phyloP scores from a whole-genome alignment of 331 rosid species.

The Quercus phellos region DNA sequence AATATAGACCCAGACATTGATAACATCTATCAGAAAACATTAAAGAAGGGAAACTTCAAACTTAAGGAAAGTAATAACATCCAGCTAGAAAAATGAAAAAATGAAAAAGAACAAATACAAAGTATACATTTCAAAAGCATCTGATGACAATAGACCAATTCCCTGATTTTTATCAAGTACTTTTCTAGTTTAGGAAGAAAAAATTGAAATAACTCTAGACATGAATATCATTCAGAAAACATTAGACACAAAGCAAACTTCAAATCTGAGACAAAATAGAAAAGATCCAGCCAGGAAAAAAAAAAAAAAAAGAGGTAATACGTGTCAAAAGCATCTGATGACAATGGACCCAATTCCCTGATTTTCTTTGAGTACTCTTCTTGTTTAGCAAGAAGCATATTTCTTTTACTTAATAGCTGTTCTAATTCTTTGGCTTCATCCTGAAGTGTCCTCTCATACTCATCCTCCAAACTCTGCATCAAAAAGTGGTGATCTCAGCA shows the following conservation, averaged over 20 bases:
- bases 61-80: constrained; percentile 1
- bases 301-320: constrained; percentile 27
- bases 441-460: constrained; percentile 75
- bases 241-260: not conserved
- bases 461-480: constrained; percentile 74
- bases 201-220: constrained; percentile 15
- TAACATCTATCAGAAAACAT: constrained; percentile 4
- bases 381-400: constrained; percentile 71
- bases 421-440: constrained; percentile 93
- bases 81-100: not conserved
- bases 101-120: not conserved
- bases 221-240: too few relatives aligned
- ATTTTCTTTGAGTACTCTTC: constrained; percentile 84
- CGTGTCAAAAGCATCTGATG: constrained; percentile 96
- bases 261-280: not conserved
- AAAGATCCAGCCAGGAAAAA: not conserved
- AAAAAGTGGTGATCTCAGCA: constrained; percentile 27
- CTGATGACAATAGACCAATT: constrained; percentile 78
- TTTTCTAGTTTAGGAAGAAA: constrained; percentile 83
- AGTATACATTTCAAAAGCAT: constrained; percentile 84
- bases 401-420: constrained; percentile 70
- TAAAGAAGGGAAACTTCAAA: not conserved
- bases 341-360: constrained; percentile 82
- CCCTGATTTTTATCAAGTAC: constrained; percentile 78
- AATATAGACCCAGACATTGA: not conserved